phyloP scores from a whole-genome alignment of 495 filamentous ascomycete species.

The Aspergillus haitiensis region DNA sequence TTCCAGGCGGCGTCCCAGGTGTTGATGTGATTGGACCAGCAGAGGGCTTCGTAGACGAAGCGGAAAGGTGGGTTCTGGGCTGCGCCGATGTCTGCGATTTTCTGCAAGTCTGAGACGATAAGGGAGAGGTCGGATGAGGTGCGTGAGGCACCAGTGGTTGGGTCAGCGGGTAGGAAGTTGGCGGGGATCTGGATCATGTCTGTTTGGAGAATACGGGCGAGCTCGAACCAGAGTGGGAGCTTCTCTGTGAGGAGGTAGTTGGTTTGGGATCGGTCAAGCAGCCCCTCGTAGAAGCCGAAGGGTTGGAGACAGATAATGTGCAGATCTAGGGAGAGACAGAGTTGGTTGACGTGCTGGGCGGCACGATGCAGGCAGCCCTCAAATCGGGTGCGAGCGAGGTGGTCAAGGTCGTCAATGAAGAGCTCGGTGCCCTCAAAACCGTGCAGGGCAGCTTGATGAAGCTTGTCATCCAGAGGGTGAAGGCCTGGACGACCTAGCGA shows the following conservation, averaged over 20 bases:
- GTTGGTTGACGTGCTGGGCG: conserved; percentile 51
- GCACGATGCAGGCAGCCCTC: conserved; percentile 55
- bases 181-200: conserved; percentile 74
- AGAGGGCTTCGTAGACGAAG: conserved; percentile 76
- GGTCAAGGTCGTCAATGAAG: conserved; percentile 76
- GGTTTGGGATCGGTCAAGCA: conserved; percentile 63
- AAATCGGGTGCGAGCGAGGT: conserved; percentile 59
- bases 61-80: conserved; percentile 55
- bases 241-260: conserved; percentile 56
- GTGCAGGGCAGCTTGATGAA: conserved; percentile 62
- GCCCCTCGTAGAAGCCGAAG: conserved; percentile 77
- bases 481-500: conserved; percentile 68
- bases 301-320: conserved; percentile 73
- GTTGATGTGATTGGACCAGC: conserved; percentile 71
- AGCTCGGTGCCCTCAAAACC: conserved; percentile 74
- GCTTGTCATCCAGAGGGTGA: conserved; percentile 64
- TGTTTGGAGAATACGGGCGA: conserved; percentile 63
- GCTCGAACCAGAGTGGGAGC: conserved; percentile 65
- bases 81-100: conserved; percentile 65
- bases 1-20: conserved; percentile 75
- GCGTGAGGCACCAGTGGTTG: conserved; percentile 28
- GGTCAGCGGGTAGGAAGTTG: conserved; percentile 62
- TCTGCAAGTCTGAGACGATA: conserved; percentile 63
- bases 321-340: conserved; percentile 60
- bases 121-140: conserved; percentile 56